Evolutionary conservation across 1,284 basidiomycete species (phyloP), one percentile per base, ranked within the genome.

Genomic region (Moesziomyces antarcticus): DNA sequence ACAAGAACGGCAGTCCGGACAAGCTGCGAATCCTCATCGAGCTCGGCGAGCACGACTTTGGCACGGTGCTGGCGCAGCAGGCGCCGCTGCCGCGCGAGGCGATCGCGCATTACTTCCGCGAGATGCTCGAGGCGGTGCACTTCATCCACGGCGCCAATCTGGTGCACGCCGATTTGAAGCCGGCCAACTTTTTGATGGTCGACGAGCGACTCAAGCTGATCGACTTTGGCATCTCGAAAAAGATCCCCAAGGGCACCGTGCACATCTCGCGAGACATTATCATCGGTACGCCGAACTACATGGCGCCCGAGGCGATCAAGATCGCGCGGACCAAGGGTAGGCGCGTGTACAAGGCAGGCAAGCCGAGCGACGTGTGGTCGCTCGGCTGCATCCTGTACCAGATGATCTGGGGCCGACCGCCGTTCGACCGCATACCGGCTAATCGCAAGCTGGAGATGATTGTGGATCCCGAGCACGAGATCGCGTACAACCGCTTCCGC

Each of bases 191-290:
- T 44, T 87, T 99, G 16, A 87, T 98, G 43, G 93, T 95, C 78
- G 88, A 89, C 50, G 88, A 90, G 21, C 89, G 93, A 52, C 89
- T 97, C 84, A 97, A 96, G 85, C 89, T 99, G 21, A 93, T 95
- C 27, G 97, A 99, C 85, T 99, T 99, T 85, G 97, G 97, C 11
- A 97, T 94, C 20, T 94, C 93, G 35, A 96, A 96, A 86, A 88
- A 96, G 72, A 86, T 94, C 52, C 82, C 80, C 27, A 67, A 80
- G 48, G 82, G 81, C 22, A 84, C 82, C 14, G 77, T 84, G 44
- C 82, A 84, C 55, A 84, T 84, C 30, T 81, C 80, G 47, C 68
- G 82, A 11, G 82, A 82, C 41, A 74, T 65, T 35, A 81, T 84
- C 55, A 78, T 84, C 46, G 82, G 82, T 9, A 84, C 82, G 24